phyloP scores from a whole-genome alignment of 2,329 filamentous ascomycete species.

The Albophoma yamanashiensis region DNA sequence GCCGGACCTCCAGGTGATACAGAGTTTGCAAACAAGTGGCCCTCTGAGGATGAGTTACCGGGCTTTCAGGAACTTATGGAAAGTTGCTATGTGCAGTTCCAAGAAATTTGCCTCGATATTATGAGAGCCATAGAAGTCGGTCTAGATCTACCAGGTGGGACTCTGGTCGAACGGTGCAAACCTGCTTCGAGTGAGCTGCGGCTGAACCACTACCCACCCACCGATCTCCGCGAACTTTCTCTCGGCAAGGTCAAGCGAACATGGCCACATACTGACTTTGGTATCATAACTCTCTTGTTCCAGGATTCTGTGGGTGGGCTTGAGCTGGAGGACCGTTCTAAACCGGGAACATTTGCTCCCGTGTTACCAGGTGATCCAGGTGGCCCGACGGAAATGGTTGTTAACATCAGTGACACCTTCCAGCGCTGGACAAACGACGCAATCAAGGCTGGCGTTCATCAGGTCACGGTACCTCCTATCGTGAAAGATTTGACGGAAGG shows the following conservation, averaged over 20 bases:
- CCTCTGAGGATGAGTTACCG: neutral
- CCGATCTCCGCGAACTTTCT: neutral
- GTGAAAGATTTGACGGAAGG: neutral
- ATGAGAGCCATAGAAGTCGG: slow-evolving; percentile 15
- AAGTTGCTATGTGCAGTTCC: neutral
- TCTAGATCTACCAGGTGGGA: slow-evolving; percentile 15
- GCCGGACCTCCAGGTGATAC: neutral
- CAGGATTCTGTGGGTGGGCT: slow-evolving; percentile 30
- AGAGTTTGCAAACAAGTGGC: neutral
- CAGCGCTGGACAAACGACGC: slow-evolving; percentile 19
- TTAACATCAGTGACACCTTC: slow-evolving; percentile 23
- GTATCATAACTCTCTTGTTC: slow-evolving; percentile 21
- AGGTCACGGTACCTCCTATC: neutral
- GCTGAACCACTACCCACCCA: slow-evolving; percentile 9
- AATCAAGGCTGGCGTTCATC: slow-evolving; percentile 1
- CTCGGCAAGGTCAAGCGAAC: slow-evolving; percentile 2
- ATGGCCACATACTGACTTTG: slow-evolving; percentile 6
- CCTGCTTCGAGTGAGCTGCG: slow-evolving; percentile 8
- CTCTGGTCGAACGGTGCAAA: slow-evolving; percentile 2
- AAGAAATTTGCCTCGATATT: neutral
- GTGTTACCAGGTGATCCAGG: slow-evolving; percentile 14
- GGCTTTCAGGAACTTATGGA: neutral
- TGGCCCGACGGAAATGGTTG: slow-evolving; percentile 12
- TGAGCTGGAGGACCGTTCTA: slow-evolving; percentile 30
- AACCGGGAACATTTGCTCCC: slow-evolving; percentile 6